Percentiles rank a stretch among this genome's conserved stretches.
Conservation (phyloP, 768 basidiomycete genomes). For the Tricholoma sp. region DNA sequence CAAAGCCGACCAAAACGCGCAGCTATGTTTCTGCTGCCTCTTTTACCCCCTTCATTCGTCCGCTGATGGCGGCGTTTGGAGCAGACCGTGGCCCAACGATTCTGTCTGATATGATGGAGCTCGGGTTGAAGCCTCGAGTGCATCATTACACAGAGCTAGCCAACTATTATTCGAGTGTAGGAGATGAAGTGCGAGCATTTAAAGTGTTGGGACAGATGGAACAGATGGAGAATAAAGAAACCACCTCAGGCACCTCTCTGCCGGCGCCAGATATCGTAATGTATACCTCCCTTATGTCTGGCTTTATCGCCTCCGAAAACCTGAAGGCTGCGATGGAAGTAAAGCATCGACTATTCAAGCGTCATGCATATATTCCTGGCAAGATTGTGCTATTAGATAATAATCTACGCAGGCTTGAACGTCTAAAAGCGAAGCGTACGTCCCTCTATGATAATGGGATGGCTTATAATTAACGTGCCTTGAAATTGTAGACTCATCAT, state of each 20-base stretch:
- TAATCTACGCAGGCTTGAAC: background rate
- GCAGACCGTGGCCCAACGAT: conserved; percentile 31
- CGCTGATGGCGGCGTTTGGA: conserved; percentile 27
- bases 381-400: conserved; percentile 10
- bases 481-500: background rate
- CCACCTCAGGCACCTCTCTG: background rate
- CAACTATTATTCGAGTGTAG: conserved; percentile 37
- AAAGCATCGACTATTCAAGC: conserved; percentile 15
- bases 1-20: conserved; percentile 26
- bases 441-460: too few species aligned
- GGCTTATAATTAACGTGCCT: background rate
- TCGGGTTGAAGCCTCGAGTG: conserved; percentile 39
- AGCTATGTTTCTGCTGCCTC: conserved; percentile 22
- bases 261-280: conserved; percentile 25
- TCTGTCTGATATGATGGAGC: conserved; percentile 46
- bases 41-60: conserved; percentile 52
- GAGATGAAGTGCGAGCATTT: conserved; percentile 30
- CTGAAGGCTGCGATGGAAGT: conserved; percentile 27
- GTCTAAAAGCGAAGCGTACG: background rate
- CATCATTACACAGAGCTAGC: conserved; percentile 49
- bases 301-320: conserved; percentile 26
- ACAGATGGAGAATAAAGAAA: background rate
- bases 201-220: conserved; percentile 40
- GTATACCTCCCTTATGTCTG: conserved; percentile 33
- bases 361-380: conserved; percentile 20